These are phyloP conservation scores for Pythium phragmitis DNA, from an alignment of 352 stramenopile genomes.

Conservation along the genomic window DNA sequence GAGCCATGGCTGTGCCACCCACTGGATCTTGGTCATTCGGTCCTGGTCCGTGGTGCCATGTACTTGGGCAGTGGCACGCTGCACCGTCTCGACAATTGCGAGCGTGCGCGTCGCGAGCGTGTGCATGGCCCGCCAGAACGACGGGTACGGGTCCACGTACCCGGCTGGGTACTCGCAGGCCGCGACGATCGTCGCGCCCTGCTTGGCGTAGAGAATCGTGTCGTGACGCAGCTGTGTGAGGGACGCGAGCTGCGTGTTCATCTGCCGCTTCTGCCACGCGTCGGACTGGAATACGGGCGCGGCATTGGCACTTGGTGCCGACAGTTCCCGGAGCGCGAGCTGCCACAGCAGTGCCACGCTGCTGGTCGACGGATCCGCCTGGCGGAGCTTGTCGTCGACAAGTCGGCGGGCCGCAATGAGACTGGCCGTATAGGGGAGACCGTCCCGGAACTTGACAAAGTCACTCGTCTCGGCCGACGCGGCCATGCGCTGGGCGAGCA, in stretches of 20 bases:
- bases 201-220: slow-evolving; percentile 34
- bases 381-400: slow-evolving; percentile 6
- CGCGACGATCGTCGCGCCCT: slow-evolving; percentile 16
- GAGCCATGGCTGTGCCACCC: slow-evolving; percentile 15
- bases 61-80: no score
- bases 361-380: slow-evolving; percentile 12
- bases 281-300: slow-evolving; percentile 20
- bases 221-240: slow-evolving; percentile 29
- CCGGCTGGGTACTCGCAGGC: slow-evolving; percentile 25
- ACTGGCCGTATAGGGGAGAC: slow-evolving; percentile 26
- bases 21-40: background rate
- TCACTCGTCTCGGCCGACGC: background rate
- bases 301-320: background rate
- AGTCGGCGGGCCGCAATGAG: slow-evolving; percentile 15
- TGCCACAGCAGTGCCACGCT: slow-evolving; percentile 27
- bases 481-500: slow-evolving; percentile 22
- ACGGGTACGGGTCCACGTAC: slow-evolving; percentile 30
- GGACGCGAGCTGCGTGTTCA: slow-evolving; percentile 32
- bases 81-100: background rate
- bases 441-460: slow-evolving; percentile 28
- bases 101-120: slow-evolving; percentile 1
- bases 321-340: slow-evolving; percentile 25
- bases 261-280: slow-evolving; percentile 22
- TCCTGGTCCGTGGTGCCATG: no score
- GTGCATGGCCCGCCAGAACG: slow-evolving; percentile 26